Evolutionary conservation across 164 flowering plant species (phyloP), one percentile per base, ranked within the genome.

Genomic region (Stephania japonica): DNA sequence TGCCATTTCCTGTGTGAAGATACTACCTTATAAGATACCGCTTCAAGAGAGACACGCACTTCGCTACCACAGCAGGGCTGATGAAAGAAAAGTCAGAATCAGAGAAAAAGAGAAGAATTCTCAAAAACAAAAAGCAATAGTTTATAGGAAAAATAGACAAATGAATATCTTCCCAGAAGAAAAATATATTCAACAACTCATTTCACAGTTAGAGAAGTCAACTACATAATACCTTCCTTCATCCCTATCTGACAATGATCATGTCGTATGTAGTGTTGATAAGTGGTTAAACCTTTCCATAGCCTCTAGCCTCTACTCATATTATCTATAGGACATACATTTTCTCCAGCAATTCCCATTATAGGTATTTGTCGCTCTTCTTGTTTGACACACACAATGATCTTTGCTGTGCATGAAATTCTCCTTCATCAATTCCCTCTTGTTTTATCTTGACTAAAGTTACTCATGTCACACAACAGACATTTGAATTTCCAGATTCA

Each of bases 51-150:
- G 93, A 85, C 83, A 93, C 91, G 76, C 97, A 93, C 80, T 90
- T 90, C 78, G 89, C 87, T 73, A 96, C 97, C 24, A 93, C 98
- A 21, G 94, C 96, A 32, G 99, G 99, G 77, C 99, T 96, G 88
- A 42, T 65, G 63, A 72, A 79, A 77, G 44, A 73, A 75, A 42
- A 43, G 24, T 42, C 38, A 70, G 16, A 18, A 43, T 65, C 68
- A 71, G 75, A 67, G 18, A 67, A 42, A 42, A 26, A 70, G 18
- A 59, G 21, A 63, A 67, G 32, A 32, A 32, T 2, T 32, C 3
- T 32, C 38, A 32, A 32, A n/a, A n/a, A 23, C 44, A 5, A 27
- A 38, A 7, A 67, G 18, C 9, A 32, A 32, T 32, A 67, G 1
- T 21, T 41, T 13, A 67, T 38, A 38, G 18, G 42, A 13, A 32